Percentiles rank a stretch among this genome's conserved stretches.
Conservation (phyloP, 1,139 yeast species). For the Taiozyma sp. region DNA sequence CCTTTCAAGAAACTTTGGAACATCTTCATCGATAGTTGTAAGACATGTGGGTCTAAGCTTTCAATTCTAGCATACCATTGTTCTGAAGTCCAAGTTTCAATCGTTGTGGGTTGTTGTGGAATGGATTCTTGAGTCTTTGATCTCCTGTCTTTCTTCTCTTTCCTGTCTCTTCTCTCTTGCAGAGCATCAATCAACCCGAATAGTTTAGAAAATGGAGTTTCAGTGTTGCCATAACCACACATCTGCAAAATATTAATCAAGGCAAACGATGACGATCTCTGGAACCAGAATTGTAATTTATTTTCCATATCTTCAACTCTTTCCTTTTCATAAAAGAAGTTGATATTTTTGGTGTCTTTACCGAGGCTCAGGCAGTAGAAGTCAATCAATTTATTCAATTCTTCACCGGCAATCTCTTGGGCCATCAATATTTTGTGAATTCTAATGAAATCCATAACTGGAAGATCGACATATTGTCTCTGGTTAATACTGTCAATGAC, state of each 20-base stretch:
- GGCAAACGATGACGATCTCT: slow-evolving; percentile 71
- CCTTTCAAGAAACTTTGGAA: slow-evolving; percentile 62
- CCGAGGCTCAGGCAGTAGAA: slow-evolving; percentile 72
- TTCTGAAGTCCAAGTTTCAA: neutral
- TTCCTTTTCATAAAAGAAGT: slow-evolving; percentile 51
- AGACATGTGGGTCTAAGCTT: neutral
- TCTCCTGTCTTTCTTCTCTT: slow-evolving; percentile 55
- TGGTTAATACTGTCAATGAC: slow-evolving; percentile 79
- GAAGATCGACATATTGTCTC: slow-evolving; percentile 50
- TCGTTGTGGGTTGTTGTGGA: slow-evolving; percentile 1
- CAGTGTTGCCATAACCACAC: slow-evolving; percentile 72
- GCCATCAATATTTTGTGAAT: slow-evolving; percentile 51
- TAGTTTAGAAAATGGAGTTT: slow-evolving; percentile 69
- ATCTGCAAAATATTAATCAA: slow-evolving; percentile 69
- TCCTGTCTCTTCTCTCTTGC: slow-evolving; percentile 66
- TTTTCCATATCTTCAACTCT: slow-evolving; percentile 31
- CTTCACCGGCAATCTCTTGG: slow-evolving; percentile 26
- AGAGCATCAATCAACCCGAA: slow-evolving; percentile 68
- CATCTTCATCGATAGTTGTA: slow-evolving; percentile 40
- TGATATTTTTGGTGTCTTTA: slow-evolving; percentile 58
- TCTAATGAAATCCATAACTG: slow-evolving; percentile 61
- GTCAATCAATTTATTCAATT: slow-evolving; percentile 60
- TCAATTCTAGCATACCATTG: neutral
- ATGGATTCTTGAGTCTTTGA: slow-evolving; percentile 10
- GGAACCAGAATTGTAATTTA: slow-evolving; percentile 68